These are phyloP conservation scores for Suillus subluteus DNA, from an alignment of 768 basidiomycete species.

Conservation along the genomic window DNA sequence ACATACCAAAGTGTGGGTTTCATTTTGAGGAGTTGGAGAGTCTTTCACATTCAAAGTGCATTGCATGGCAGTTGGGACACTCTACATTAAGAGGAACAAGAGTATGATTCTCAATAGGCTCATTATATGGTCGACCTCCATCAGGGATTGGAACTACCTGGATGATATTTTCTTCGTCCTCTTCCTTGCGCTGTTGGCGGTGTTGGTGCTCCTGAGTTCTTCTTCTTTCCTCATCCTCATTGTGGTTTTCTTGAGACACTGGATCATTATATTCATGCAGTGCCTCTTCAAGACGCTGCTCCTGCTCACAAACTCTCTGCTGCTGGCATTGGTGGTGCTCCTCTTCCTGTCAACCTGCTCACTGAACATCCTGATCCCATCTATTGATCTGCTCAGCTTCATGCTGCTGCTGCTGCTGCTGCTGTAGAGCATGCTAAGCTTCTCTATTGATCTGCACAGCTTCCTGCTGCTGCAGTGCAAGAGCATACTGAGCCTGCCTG, in stretches of 20 bases:
- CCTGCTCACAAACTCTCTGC: neutral
- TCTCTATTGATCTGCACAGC: no score
- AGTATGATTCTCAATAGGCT: conserved; percentile 15
- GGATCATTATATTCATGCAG: neutral
- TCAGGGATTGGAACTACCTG: neutral
- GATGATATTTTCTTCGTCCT: neutral
- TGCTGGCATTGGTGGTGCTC: neutral
- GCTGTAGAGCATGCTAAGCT: no score
- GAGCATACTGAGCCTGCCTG: no score
- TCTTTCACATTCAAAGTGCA: conserved; percentile 22
- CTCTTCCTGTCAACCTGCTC: neutral
- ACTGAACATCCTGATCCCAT: neutral
- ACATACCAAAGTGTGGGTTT: conserved; percentile 25
- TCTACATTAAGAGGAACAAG: conserved; percentile 14
- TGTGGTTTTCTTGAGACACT: neutral
- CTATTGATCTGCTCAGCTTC: no score
- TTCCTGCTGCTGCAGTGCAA: no score
- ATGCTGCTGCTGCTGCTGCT: no score
- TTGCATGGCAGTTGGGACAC: conserved; percentile 23
- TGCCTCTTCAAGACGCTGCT: neutral
- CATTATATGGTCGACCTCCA: conserved; percentile 8
- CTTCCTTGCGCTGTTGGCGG: neutral
- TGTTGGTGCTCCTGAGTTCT: neutral
- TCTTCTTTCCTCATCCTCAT: neutral
- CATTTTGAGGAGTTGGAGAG: neutral